Evolutionary conservation across 495 filamentous ascomycete genomes (phyloP), one percentile per base, ranked within the genome.

Genomic region (Penicillium bialowiezense): DNA sequence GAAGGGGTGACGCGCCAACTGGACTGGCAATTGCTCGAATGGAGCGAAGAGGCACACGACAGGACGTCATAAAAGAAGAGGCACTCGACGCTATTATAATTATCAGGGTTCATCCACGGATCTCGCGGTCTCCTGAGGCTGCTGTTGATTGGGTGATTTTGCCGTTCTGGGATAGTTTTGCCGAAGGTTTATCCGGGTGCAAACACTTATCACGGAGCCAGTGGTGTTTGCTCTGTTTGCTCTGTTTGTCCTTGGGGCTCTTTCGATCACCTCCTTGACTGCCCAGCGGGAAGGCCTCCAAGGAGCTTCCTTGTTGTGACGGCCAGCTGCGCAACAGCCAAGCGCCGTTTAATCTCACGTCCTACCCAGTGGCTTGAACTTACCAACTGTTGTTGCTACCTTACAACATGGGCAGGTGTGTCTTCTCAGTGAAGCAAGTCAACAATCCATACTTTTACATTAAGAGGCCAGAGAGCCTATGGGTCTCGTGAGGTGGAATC

Each of bases 31-130:
- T 56, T 44, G 61, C 57, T 64, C 61, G 60, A 55, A 50, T 39
- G 39, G 55, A 61, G 58, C 51, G 60, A 23, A 57, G 43, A 32
- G 44, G 28, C 44, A 42, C 38, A 47, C 50, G 29, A 41, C 54
- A 43, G 59, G 44, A 55, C 61, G 58, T 51, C 61, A 64, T 64
- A 57, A 58, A 61, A 46, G 48, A 48, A 41, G 44, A 43, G 28
- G 32, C 40, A 44, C 50, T 43, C 33, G 18, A 38, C 48, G 43
- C 58, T 52, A 58, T 39, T 20, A 45, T 53, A 37, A 45, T 26
- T 32, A 15, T 40, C 36, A 12, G 24, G 23, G 7, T 31, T 31
- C n/a, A 28, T 29, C 26, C 26, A 44, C 42, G 26, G 23, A 28
- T 38, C 23, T 19, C 32, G 32, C 21, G 24, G 34, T 18, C 31